Evolutionary conservation across 495 filamentous ascomycete species (phyloP), one percentile per base, ranked within the genome.

Genomic region (Pseudotulostoma volvatum): DNA sequence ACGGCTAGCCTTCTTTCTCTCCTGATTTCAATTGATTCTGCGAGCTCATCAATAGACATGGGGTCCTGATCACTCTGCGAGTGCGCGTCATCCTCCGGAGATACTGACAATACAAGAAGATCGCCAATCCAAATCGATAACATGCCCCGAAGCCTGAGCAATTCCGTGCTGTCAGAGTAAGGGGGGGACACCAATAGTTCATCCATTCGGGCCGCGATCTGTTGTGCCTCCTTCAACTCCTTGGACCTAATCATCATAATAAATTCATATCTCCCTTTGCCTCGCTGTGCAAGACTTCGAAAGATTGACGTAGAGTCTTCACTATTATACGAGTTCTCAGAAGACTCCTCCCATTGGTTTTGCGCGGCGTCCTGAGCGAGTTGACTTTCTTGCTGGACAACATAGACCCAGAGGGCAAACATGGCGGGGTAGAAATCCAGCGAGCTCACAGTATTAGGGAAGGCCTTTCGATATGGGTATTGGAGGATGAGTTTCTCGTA

Each of bases 401-500:
- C 63, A 45, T 74, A 77, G 17, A 82, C 63, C 73, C 77, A 80
- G 11, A 78, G 56, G 3, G 66, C 67, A 33, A 80, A 71, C 71
- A 81, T 72, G n/a, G 70, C 71, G 4, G 73, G 71, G 44, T 78
- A 79, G 45, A 81, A 79, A 18, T 71, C 63, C 34, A 70, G 39
- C 18, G 76, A 55, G 44, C 63, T 71, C 32, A 64, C 51, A 16
- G 51, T 52, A 39, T 55, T 45, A 2, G 68, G 62, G 11, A 50
- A 42, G n/a, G 48, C 44, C 42, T 69, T 69, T 9, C 62, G 61
- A 46, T 63, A 71, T 0, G 76, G 76, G 54, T 80, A 66, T 46
- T 81, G 73, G 9, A 81, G 54, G n/a, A 79, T 71, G 31, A 83
- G 57, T 19, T 67, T 64, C 44, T 80, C 76, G 44, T 79, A 80